Conservation (phyloP, 768 basidiomycete genomes). For the Gymnopilus junonius region DNA sequence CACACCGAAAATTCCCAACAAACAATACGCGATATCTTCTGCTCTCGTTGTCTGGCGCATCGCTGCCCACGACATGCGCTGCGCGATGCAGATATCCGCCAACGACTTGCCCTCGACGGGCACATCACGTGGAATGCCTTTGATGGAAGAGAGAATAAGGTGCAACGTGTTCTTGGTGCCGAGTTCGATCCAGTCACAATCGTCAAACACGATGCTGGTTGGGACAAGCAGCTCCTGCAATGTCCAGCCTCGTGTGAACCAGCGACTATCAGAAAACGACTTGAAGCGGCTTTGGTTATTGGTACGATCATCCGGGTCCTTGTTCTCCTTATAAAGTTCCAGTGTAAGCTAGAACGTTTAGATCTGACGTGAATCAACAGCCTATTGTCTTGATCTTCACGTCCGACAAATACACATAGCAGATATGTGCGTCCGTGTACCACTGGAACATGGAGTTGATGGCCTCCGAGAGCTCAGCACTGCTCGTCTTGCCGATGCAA, state of each 20-base stretch:
- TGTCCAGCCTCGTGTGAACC: slow-evolving; percentile 22
- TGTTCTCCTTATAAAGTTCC: no score
- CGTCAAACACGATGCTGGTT: slow-evolving; percentile 7
- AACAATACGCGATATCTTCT: neutral
- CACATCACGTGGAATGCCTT: neutral
- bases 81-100: neutral
- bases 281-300: neutral
- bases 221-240: slow-evolving; percentile 20
- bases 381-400: no score
- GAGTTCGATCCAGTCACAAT: neutral
- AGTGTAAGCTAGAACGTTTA: no score
- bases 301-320: neutral
- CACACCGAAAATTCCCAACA: neutral
- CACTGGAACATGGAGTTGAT: slow-evolving; percentile 22
- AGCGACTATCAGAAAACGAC: neutral
- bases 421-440: slow-evolving; percentile 12
- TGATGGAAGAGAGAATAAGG: neutral
- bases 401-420: slow-evolving; percentile 14
- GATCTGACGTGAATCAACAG: no score
- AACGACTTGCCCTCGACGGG: neutral
- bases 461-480: slow-evolving; percentile 18
- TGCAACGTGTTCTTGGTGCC: neutral
- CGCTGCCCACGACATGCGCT: neutral
- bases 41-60: neutral
- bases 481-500: slow-evolving; percentile 21